Evolutionary conservation across 1,284 basidiomycete species (phyloP).

Genomic region (Tranzscheliella williamsii): DNA sequence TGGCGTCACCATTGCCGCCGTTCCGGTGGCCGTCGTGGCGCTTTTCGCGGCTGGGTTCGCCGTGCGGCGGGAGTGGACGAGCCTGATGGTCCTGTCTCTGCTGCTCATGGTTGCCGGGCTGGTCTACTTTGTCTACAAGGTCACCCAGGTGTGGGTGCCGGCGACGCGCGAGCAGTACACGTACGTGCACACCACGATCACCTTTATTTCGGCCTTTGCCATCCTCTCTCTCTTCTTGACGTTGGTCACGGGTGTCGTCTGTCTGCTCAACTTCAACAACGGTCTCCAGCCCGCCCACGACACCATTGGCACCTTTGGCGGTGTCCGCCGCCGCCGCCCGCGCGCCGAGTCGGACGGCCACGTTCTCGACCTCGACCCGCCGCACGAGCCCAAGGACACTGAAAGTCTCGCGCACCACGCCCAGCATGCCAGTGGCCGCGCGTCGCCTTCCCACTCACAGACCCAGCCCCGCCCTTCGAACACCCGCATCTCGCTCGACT

Average conservation of each 20-base stretch:
- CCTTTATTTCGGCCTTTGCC: conserved; percentile 46
- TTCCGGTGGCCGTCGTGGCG: conserved; percentile 40
- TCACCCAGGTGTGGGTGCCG: conserved; percentile 45
- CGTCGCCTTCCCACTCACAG: neutral
- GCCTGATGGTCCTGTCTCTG: conserved; percentile 43
- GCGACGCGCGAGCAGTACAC: conserved; percentile 34
- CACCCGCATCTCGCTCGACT: conserved; percentile 22
- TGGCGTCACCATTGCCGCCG: conserved; percentile 49
- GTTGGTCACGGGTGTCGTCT: conserved; percentile 36
- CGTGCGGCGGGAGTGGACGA: conserved; percentile 40
- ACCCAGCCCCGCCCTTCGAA: conserved; percentile 8
- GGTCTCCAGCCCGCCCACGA: conserved; percentile 44
- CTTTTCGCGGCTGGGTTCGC: conserved; percentile 46
- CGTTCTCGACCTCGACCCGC: conserved; percentile 11
- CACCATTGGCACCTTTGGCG: conserved; percentile 38
- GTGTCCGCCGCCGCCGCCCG: conserved; percentile 17
- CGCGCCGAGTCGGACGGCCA: conserved; percentile 5
- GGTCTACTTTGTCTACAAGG: conserved; percentile 42
- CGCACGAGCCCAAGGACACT: conserved; percentile 6
- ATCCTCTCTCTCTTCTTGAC: conserved; percentile 35
- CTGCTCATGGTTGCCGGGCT: conserved; percentile 39
- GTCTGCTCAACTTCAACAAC: conserved; percentile 48
- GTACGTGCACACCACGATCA: conserved; percentile 45
- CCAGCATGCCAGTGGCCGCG: neutral
- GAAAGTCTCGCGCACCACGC: neutral